These are phyloP conservation scores for Isochrysis galbana DNA, from an alignment of 78 protist genomes.

Conservation along the genomic window DNA sequence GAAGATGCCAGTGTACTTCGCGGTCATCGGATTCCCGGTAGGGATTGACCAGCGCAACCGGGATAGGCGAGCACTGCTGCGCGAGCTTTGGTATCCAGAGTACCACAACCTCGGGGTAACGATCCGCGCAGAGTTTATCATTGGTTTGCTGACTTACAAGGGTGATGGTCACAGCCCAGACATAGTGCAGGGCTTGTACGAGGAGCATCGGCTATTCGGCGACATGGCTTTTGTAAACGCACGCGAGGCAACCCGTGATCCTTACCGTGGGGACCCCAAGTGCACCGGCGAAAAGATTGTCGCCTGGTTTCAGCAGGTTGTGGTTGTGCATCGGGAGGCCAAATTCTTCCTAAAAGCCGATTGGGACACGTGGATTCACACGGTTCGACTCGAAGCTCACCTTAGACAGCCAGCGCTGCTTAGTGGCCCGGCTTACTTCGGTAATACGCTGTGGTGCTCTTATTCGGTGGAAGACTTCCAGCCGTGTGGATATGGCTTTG, in stretches of 20 bases:
- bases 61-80: not conserved
- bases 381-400: not conserved
- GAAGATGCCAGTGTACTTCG: too few species aligned
- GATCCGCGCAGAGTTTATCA: not conserved
- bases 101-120: not conserved
- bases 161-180: not conserved
- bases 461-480: not conserved
- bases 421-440: not conserved
- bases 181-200: not conserved
- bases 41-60: not conserved
- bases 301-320: not conserved
- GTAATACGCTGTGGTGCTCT: constrained; percentile 8
- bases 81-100: not conserved
- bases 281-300: not conserved
- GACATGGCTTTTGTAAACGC: constrained; percentile 1
- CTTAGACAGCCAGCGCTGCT: not conserved
- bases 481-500: constrained; percentile 15
- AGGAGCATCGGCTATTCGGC: not conserved
- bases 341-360: not conserved
- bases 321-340: not conserved
- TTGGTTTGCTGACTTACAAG: not conserved
- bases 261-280: constrained; percentile 13
- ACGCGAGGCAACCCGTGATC: not conserved
- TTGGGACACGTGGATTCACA: constrained; percentile 7
- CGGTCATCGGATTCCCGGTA: not conserved